These are phyloP conservation scores for Skeletonema marinoi DNA, from an alignment of 108 stramenopile genomes.

Conservation along the genomic window DNA sequence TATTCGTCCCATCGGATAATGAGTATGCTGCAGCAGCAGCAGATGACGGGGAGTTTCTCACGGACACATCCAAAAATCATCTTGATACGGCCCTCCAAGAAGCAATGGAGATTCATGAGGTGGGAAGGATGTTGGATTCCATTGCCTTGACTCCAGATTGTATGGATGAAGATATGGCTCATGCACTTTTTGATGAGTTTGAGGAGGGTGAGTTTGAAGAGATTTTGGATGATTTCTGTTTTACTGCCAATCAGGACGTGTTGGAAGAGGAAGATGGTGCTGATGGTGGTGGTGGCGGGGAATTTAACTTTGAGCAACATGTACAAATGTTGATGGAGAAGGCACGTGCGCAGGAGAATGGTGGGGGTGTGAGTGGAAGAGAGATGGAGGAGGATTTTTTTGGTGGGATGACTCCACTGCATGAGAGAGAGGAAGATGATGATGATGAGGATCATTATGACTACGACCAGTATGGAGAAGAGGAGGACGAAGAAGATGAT, in stretches of 20 bases:
- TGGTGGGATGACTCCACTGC: conserved; percentile 52
- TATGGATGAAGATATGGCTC: conserved; percentile 95
- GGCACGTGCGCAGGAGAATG: conserved; percentile 60
- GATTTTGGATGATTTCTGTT: conserved; percentile 94
- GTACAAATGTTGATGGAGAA: conserved; percentile 87
- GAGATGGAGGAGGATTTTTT: conserved; percentile 72
- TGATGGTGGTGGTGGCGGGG: conserved; percentile 45
- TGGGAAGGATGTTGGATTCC: conserved; percentile 76
- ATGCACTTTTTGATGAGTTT: conserved; percentile 85
- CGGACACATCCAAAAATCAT: conserved; percentile 50
- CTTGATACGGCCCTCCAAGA: conserved; percentile 51
- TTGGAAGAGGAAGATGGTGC: conserved; percentile 43
- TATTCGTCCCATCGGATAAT: conserved; percentile 8
- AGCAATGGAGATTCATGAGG: conserved; percentile 70
- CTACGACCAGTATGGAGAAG: conserved; percentile 28
- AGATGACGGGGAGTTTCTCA: conserved; percentile 3
- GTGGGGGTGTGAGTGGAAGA: conserved; percentile 38
- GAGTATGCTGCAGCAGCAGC: neutral
- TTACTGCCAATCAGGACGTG: conserved; percentile 80
- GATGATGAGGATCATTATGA: conserved; percentile 35
- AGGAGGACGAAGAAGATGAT: conserved; percentile 42
- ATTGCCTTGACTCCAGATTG: conserved; percentile 86
- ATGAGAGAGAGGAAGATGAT: conserved; percentile 5
- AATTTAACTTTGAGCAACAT: conserved; percentile 95
- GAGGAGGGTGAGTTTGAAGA: conserved; percentile 88